phyloP scores from a whole-genome alignment of 768 basidiomycete genomes.

The Rhodosporidiobolus sp. region DNA sequence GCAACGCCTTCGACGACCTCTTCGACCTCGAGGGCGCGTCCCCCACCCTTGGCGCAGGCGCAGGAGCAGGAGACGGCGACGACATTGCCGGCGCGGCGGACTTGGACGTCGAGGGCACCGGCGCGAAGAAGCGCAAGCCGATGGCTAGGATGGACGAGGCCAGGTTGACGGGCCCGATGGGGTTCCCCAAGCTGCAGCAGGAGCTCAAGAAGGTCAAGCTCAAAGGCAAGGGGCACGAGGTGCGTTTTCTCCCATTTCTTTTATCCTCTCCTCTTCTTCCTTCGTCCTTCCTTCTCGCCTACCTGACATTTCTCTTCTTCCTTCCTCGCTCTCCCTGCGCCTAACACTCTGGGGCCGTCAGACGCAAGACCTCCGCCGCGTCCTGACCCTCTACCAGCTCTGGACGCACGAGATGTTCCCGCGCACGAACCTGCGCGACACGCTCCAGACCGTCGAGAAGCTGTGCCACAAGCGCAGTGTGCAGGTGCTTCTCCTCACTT shows the following conservation, averaged over 20 bases:
- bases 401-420: constrained; percentile 95
- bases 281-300: background rate
- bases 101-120: constrained; percentile 50
- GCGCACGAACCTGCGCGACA: constrained; percentile 80
- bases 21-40: constrained; percentile 20
- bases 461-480: constrained; percentile 80
- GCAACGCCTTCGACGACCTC: constrained; percentile 22
- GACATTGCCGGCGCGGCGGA: constrained; percentile 50
- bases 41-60: constrained; percentile 3
- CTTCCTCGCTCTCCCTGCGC: background rate
- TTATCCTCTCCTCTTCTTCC: too few relatives aligned
- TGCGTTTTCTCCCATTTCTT: too few relatives aligned
- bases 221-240: constrained; percentile 91
- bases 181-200: constrained; percentile 75
- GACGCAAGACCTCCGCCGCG: constrained; percentile 73
- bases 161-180: constrained; percentile 66
- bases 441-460: constrained; percentile 78
- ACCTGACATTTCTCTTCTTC: background rate
- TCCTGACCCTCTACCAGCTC: constrained; percentile 82
- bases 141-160: constrained; percentile 61
- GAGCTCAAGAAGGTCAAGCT: constrained; percentile 72
- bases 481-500: constrained; percentile 60
- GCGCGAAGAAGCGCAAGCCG: constrained; percentile 53
- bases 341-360: constrained; percentile 46
- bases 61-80: constrained; percentile 10